Conservation (phyloP, 1,284 basidiomycete genomes). For the Lentinula novae-zelandiae region DNA sequence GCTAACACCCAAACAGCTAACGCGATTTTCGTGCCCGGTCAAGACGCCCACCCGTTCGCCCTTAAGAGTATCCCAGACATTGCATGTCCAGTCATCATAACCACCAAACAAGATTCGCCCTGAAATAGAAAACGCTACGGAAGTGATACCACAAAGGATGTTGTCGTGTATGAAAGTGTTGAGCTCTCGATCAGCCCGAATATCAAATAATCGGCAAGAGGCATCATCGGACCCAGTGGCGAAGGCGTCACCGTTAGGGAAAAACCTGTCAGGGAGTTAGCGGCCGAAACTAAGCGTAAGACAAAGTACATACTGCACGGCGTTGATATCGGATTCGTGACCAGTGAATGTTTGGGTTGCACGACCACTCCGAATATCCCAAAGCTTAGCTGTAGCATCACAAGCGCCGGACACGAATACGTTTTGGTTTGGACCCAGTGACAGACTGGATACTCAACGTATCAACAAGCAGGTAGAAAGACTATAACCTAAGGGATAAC, state of each 20-base stretch:
- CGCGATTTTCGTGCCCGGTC: conserved; percentile 96
- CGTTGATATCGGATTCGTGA: conserved; percentile 99
- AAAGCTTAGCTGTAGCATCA: conserved; percentile 96
- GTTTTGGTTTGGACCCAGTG: conserved; percentile 91
- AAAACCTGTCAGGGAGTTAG: conserved; percentile 64
- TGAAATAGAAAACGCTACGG: conserved; percentile 96
- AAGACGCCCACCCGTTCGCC: conserved; percentile 96
- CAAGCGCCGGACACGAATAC: conserved; percentile 98
- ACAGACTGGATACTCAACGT: conserved; percentile 60
- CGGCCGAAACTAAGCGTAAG: conserved; percentile 16
- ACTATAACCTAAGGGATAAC: conserved; percentile 6
- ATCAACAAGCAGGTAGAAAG: background rate
- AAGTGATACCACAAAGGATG: conserved; percentile 97
- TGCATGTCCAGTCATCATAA: conserved; percentile 99
- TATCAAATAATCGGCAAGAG: conserved; percentile 96
- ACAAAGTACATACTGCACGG: conserved; percentile 76
- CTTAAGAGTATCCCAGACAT: conserved; percentile 99
- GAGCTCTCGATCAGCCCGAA: conserved; percentile 94
- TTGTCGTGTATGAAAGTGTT: conserved; percentile 98
- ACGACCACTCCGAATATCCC: conserved; percentile 97
- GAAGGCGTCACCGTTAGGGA: conserved; percentile 98
- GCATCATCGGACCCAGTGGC: conserved; percentile 99
- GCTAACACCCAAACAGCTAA: conserved; percentile 94
- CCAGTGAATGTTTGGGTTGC: conserved; percentile 98
- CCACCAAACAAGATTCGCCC: conserved; percentile 97